Evolutionary conservation across 495 filamentous ascomycete genomes (phyloP), one percentile per base, ranked within the genome.

Genomic region (Trichocladium antarcticum): DNA sequence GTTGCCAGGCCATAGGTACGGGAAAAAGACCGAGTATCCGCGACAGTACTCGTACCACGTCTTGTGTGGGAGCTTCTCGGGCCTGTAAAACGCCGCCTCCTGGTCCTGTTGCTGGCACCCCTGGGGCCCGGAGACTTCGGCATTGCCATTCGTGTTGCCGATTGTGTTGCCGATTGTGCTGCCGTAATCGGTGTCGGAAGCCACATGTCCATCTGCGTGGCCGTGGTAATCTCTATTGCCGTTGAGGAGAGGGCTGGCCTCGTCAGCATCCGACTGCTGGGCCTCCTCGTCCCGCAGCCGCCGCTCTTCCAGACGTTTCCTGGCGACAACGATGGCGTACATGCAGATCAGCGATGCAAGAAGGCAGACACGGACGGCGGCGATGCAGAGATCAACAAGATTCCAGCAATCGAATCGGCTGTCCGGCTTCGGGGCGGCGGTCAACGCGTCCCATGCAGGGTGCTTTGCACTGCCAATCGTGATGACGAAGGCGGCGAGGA

Each of bases 1-100:
- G 56, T 87, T 87, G 49, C 78, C 81, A 14, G 87, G 90, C 90
- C 90, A 97, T 36, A 95, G 78, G 59, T 95, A 97, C 0, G 88
- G 89, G 65, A 94, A 89, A 67, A 97, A 93, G 19, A 94, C 69
- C 15, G 79, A 81, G 63, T 94, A 97, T 16, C 86, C 84, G 49
- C 81, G 80, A 42, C 90, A 68, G 60, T 98, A 98, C 62, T 96
- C 92, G 54, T 60, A 67, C 66, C 66, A 72, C 6, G 66, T 65
- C 53, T 67, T 67, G 45, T 61, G 64, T 0, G 65, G 66, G 12
- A 65, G 62, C 45, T 70, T 72, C 19, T 73, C 68, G 14, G 72
- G 73, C 34, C 74, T 61, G 57, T 78, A 76, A 54, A 76, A 76
- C 6, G 71, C 75, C 1, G 73, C 74, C 29, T 65, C 59, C 16